Conservation (phyloP, 1,284 basidiomycete genomes). For the Tilletiopsis washingtonensis region DNA sequence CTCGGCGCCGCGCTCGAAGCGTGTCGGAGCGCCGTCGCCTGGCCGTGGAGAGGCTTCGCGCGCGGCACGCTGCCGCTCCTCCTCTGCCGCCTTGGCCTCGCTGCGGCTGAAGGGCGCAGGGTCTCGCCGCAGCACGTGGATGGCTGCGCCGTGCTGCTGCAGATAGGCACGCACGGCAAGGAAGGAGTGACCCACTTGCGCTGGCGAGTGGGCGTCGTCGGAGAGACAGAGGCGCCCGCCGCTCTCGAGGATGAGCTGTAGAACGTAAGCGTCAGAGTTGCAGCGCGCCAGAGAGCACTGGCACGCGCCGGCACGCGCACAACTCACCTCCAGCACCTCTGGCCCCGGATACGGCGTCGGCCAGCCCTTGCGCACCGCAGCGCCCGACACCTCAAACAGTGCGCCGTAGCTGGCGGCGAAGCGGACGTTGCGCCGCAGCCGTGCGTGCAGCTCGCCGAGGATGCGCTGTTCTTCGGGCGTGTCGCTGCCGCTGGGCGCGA, state of each 20-base stretch:
- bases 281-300: background rate
- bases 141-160: no score
- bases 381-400: slow-evolving; percentile 85
- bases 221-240: slow-evolving; percentile 76
- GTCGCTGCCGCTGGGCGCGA: slow-evolving; percentile 45
- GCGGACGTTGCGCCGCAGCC: slow-evolving; percentile 59
- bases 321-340: slow-evolving; percentile 65
- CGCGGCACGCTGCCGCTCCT: no score
- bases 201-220: slow-evolving; percentile 89
- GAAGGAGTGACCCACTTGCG: slow-evolving; percentile 83
- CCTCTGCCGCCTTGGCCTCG: no score
- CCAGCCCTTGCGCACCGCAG: slow-evolving; percentile 90
- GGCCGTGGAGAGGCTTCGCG: no score
- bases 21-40: no score
- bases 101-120: no score
- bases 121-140: no score
- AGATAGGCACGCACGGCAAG: slow-evolving; percentile 62
- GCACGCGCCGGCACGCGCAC: background rate
- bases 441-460: background rate
- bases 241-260: slow-evolving; percentile 61
- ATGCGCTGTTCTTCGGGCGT: background rate
- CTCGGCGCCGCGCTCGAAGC: no score
- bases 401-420: slow-evolving; percentile 75
- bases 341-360: slow-evolving; percentile 68
- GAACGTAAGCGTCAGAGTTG: background rate